Evolutionary conservation across 148 eudicot genomes (phyloP).

Genomic region (Rhododendron ovatum): DNA sequence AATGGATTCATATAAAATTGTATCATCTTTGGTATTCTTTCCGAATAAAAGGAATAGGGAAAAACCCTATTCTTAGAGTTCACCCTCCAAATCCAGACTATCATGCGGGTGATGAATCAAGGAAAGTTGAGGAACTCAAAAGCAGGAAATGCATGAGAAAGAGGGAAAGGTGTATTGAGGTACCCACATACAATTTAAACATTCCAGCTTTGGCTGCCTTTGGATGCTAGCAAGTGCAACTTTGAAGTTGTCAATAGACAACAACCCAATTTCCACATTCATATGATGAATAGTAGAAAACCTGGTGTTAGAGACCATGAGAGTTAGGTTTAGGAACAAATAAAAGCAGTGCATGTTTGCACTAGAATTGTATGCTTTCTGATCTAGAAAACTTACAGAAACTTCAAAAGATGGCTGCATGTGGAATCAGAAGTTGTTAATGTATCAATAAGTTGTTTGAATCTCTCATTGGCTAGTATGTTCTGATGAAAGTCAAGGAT

Average conservation of each 20-base stretch:
- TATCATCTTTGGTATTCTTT: neutral
- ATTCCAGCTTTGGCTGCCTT: conserved; percentile 73
- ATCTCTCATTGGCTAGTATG: conserved; percentile 47
- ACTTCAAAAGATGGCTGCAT: conserved; percentile 60
- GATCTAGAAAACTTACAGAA: conserved; percentile 57
- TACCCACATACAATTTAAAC: conserved; percentile 52
- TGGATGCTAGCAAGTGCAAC: conserved; percentile 46
- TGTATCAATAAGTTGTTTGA: conserved; percentile 49
- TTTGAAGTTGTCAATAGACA: conserved; percentile 63
- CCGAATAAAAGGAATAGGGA: no score
- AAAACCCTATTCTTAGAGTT: no score
- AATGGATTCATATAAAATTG: neutral
- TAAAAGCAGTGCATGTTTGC: neutral
- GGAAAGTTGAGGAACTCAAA: neutral
- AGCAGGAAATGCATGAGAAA: neutral
- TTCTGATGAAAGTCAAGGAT: conserved; percentile 63
- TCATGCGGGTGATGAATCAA: neutral
- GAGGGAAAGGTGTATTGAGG: neutral
- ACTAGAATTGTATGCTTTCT: neutral
- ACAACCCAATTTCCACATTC: conserved; percentile 60
- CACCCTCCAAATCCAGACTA: neutral
- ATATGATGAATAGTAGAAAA: conserved; percentile 64
- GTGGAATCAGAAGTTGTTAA: conserved; percentile 66
- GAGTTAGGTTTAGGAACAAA: conserved; percentile 1
- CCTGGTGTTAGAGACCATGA: conserved; percentile 28